Evolutionary conservation across 2,329 filamentous ascomycete species (phyloP), one percentile per base, ranked within the genome.

Genomic region (Tolypocladium ovalisporum): DNA sequence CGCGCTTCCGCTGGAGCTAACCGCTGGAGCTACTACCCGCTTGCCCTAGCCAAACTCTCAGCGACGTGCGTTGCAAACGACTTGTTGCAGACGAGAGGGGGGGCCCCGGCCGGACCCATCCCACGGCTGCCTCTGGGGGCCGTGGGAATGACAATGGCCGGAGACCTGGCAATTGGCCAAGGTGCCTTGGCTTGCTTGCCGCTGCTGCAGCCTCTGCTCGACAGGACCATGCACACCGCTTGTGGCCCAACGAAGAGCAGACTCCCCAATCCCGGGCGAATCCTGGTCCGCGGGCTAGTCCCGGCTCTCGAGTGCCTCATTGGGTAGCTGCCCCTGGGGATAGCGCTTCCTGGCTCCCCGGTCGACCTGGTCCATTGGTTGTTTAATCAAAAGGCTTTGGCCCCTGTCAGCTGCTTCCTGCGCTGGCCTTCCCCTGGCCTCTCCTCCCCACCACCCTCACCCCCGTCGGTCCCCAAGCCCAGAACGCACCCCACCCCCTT

Each of bases 331-430:
- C 66, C 70, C 70, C 73, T 70, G 69, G 70, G 60, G 56, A 60
- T 44, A 36, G 54, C 59, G 54, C 59, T 57, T 58, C 73, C 72
- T 70, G 72, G 70, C 69, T 69, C 69, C 70, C 63, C 59, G 64
- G 61, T 57, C 65, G 63, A 62, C 57, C 59, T 67, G 65, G 66
- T 34, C 73, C 71, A 81, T 81, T 82, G 79, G 79, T 64, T 72
- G 71, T 68, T 75, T 76, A 74, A 80, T 81, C 72, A 75, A 73
- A 75, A 73, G 71, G 71, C 73, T 71, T 71, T 67, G 63, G 65
- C 67, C 76, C 76, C 71, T 76, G 73, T 77, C 76, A 75, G 70
- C 76, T 76, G 76, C 71, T 75, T 70, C 74, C 75, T 79, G 75
- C 75, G 71, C 64, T 73, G 75, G 76, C 57, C 52, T 2, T 71